phyloP scores from a whole-genome alignment of 352 stramenopile species.

The Phytophthora meadii region DNA sequence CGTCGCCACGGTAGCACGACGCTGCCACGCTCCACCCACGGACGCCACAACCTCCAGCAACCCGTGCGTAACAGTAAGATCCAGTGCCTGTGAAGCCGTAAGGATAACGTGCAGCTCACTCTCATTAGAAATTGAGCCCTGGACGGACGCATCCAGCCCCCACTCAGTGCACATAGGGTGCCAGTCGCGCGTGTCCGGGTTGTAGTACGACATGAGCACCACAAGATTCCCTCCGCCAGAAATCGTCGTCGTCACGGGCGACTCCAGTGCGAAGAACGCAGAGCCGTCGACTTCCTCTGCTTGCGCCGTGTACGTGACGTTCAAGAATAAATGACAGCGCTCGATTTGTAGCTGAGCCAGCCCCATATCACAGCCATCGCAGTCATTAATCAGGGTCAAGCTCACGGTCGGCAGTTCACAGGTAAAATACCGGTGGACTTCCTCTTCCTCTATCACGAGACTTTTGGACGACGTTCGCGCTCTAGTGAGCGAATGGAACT shows the following conservation, averaged over 20 bases:
- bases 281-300: slow-evolving; percentile 12
- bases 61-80: slow-evolving; percentile 81
- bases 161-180: slow-evolving; percentile 85
- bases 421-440: slow-evolving; percentile 83
- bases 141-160: slow-evolving; percentile 71
- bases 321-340: slow-evolving; percentile 77
- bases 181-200: slow-evolving; percentile 82
- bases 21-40: slow-evolving; percentile 79
- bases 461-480: slow-evolving; percentile 34
- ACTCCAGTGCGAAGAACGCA: slow-evolving; percentile 24
- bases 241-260: slow-evolving; percentile 51
- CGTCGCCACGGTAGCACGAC: slow-evolving; percentile 21
- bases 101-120: slow-evolving; percentile 82
- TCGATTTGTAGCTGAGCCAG: slow-evolving; percentile 79
- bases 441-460: slow-evolving; percentile 28
- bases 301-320: slow-evolving; percentile 59
- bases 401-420: slow-evolving; percentile 71
- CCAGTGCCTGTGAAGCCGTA: slow-evolving; percentile 70
- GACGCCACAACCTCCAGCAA: slow-evolving; percentile 82
- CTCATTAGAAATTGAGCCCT: slow-evolving; percentile 48
- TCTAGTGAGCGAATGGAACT: slow-evolving; percentile 11
- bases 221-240: slow-evolving; percentile 74
- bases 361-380: slow-evolving; percentile 87
- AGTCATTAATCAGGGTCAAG: slow-evolving; percentile 87
- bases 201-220: slow-evolving; percentile 81